Conservation (phyloP, 1,284 basidiomycete genomes). For the Cutaneotrichosporon spelunceum region DNA sequence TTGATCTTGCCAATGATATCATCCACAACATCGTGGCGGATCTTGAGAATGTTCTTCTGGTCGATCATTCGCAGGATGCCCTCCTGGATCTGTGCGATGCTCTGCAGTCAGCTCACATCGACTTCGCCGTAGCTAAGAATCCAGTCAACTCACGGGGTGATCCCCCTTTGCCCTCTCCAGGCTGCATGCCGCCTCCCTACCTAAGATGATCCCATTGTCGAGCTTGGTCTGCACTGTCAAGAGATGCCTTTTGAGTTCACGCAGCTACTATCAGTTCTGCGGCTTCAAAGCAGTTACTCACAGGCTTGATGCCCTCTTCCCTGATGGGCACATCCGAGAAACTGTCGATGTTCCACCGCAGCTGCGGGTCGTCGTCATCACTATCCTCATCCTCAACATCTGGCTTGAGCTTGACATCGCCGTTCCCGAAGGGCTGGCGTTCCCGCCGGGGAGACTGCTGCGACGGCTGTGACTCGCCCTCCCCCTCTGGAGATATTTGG, state of each 20-base stretch:
- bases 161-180: constrained; percentile 33
- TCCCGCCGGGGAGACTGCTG: neutral
- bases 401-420: constrained; percentile 55
- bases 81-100: constrained; percentile 13
- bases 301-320: neutral
- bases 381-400: constrained; percentile 17
- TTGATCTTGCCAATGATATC: constrained; percentile 60
- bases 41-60: constrained; percentile 16
- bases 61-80: constrained; percentile 12
- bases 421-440: constrained; percentile 55
- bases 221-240: constrained; percentile 20
- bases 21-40: constrained; percentile 54
- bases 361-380: constrained; percentile 11
- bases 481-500: neutral
- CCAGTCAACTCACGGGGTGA: constrained; percentile 27
- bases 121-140: neutral
- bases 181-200: constrained; percentile 21
- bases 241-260: constrained; percentile 19
- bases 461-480: constrained; percentile 3
- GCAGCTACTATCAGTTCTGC: constrained; percentile 8
- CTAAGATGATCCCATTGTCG: constrained; percentile 23
- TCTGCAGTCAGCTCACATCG: neutral
- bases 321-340: constrained; percentile 26
- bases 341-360: constrained; percentile 30
- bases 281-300: neutral